Evolutionary conservation across 176 grass and related monocot genomes (phyloP), one percentile per base, ranked within the genome.

Genomic region (Raddia guianensis): DNA sequence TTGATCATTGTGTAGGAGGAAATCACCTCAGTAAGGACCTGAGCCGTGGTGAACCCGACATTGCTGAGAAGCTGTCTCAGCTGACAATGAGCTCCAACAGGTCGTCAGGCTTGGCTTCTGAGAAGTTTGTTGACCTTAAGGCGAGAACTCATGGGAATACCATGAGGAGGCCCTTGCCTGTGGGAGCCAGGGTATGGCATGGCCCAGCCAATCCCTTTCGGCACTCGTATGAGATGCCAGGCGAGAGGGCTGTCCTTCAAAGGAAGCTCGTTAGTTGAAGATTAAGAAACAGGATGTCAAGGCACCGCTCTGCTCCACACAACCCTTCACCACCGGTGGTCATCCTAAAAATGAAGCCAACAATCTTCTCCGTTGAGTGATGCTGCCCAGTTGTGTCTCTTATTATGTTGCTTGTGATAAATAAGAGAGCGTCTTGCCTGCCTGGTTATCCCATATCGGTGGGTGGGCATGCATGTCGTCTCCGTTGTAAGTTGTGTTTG

Each of bases 241-340:
- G 78, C 32, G 83, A 76, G n/a, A 91, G 94, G 83, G 77, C 75
- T 46, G 20, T 84, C 74, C 72, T 84, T 86, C 87, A 87, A 0
- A 88, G 86, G 91, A 97, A 97, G 74, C 84, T 91, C 57, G 92
- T 91, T 8, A 89, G 84, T 85, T 89, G 87, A 91, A 75, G 82
- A 57, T 14, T 19, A 64, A 40, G 77, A 59, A 63, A 6, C 72
- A 60, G 32, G 64, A 32, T 40, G 21, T 55, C 11, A 15, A 0
- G 13, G 15, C 16, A 0, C 48, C 0, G 21, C 46, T 12, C 4
- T 0, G 4, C 2, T 8, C 0, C 52, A 10, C 5, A 14, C 48
- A 0, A 53, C 72, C 3, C 49, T 14, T 19, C 50, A 6, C 12
- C 52, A 37, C 3, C n/a, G 27, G 27, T 27, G 27, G 27, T 27